Base-by-base conservation (phyloP, 768 basidiomycete species). In the Pulveroboletus sp. region DNA sequence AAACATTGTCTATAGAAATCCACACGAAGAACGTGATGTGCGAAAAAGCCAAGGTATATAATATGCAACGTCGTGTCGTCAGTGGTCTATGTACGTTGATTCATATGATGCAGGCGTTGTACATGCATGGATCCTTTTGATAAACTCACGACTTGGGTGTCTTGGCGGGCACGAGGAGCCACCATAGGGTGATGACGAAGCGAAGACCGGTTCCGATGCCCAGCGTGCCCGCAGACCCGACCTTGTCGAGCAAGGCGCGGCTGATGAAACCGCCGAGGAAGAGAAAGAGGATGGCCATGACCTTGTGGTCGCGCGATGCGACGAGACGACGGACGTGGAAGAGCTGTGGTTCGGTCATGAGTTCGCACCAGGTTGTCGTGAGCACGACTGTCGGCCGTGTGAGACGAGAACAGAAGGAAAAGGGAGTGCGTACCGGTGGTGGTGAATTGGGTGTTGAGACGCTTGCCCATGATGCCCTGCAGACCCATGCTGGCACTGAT, bases 301-400 rank as follows among this genome's bases (percentile, higher is more conserved):
- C 60, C 61, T 84, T 82, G 68, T 88, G 82, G 63, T 93, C 89
- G 40, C 89, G 82, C 1, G 82, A 73, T 9, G 62, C 63, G 52
- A 87, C 75, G 43, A 68, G 69, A 42, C 76, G 70, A 34, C 75
- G 74, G 39, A 79, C 47, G 21, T 74, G 59, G 74, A 93, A 86
- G 19, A 94, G 78, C 40, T 79, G 68, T 0, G 90, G 90, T 64
- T 91, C 89, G 42, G 84, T 83, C 76, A 88, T 77, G 40, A 94
- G 79, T 58, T 94, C 91, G 56, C 90, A 89, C 90, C 90, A 94
- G 48, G 91, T 79, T 16, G 87, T 89, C 14, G 91, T 94, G 10
- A 94, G 74, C 37, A 92, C 88, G 54, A 91, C 88, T 82, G 63
- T 19, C 40, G 34, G n/a, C 24, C 10, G 37, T 9, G 49, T 59